A percentile compares a stretch with the other conserved stretches of the same genome.
These are phyloP conservation scores for Rauvolfia tetraphylla DNA, from an alignment of 257 asterid genomes.

Conservation along the genomic window DNA sequence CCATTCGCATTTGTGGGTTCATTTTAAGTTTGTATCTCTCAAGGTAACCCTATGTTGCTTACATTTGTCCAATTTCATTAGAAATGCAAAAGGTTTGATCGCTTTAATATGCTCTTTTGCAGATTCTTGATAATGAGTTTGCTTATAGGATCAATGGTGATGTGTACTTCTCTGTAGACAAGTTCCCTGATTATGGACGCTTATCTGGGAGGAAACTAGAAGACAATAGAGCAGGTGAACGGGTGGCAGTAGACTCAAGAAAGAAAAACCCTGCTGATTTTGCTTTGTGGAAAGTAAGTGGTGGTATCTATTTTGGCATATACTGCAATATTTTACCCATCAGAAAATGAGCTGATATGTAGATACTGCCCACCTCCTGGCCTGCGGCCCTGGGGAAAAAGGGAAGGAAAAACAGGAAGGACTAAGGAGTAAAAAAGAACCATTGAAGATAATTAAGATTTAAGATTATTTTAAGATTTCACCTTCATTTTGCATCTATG, in stretches of 20 bases:
- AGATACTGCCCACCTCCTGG: background rate
- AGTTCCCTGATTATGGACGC: constrained; percentile 78
- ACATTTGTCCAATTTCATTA: background rate
- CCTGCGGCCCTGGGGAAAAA: background rate
- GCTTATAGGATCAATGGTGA: constrained; percentile 77
- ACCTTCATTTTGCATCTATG: background rate
- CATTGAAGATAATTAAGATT: background rate
- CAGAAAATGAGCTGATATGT: background rate
- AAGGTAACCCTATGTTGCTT: background rate
- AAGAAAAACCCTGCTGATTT: constrained; percentile 94
- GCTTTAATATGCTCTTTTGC: constrained; percentile 25
- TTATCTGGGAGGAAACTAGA: constrained; percentile 88
- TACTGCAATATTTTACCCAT: background rate
- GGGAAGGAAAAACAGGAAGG: background rate
- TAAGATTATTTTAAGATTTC: background rate
- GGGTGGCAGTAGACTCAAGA: constrained; percentile 89
- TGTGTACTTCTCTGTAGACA: constrained; percentile 90
- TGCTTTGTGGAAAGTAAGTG: constrained; percentile 92
- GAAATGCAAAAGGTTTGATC: constrained; percentile 13
- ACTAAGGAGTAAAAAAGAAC: background rate
- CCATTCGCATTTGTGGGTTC: background rate
- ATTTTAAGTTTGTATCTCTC: background rate
- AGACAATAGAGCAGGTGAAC: constrained; percentile 94
- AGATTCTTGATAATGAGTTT: constrained; percentile 78
- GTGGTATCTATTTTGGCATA: background rate